A percentile compares a stretch with the other conserved stretches of the same genome.
Evolutionary conservation across 2,329 filamentous ascomycete species (phyloP).

Genomic region (Fusarium sublunatum): DNA sequence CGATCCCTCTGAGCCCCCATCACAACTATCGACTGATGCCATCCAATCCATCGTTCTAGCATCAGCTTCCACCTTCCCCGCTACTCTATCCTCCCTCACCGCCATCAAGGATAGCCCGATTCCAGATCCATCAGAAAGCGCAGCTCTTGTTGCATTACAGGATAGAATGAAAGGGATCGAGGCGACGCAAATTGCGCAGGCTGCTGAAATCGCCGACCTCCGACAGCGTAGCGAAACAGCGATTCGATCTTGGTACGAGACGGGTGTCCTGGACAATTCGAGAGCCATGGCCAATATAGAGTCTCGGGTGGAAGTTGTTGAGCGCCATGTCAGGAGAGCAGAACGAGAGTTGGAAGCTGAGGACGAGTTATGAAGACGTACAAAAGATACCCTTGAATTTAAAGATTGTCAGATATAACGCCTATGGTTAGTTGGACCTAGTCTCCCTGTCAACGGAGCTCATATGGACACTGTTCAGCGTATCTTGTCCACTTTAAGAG

Average conservation of each 20-base stretch:
- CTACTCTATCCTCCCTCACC: conserved; percentile 67
- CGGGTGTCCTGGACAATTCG: conserved; percentile 74
- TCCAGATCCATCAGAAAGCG: conserved; percentile 65
- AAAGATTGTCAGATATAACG: not conserved
- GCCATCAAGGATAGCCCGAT: conserved; percentile 67
- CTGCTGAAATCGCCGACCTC: conserved; percentile 70
- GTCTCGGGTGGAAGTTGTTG: conserved; percentile 71
- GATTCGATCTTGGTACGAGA: conserved; percentile 79
- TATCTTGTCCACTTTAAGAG: not conserved
- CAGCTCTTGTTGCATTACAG: conserved; percentile 66
- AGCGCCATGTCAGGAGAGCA: conserved; percentile 71
- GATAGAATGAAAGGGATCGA: conserved; percentile 72
- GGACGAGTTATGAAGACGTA: conserved; percentile 41
- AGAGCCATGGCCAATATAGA: conserved; percentile 79
- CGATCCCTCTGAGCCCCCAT: conserved; percentile 59
- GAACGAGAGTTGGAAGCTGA: conserved; percentile 58
- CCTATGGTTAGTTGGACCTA: not conserved
- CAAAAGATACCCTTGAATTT: conserved; percentile 35
- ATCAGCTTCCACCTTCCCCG: conserved; percentile 66
- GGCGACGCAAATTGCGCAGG: conserved; percentile 70
- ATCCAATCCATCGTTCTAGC: conserved; percentile 66
- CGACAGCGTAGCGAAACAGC: conserved; percentile 71
- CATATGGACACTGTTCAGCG: not conserved
- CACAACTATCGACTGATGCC: conserved; percentile 62
- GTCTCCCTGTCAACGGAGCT: not conserved